Percentiles rank a stretch among this genome's conserved stretches.
These are phyloP conservation scores for Acanthamoeba healyi DNA, from an alignment of 208 protist species.

Conservation along the genomic window DNA sequence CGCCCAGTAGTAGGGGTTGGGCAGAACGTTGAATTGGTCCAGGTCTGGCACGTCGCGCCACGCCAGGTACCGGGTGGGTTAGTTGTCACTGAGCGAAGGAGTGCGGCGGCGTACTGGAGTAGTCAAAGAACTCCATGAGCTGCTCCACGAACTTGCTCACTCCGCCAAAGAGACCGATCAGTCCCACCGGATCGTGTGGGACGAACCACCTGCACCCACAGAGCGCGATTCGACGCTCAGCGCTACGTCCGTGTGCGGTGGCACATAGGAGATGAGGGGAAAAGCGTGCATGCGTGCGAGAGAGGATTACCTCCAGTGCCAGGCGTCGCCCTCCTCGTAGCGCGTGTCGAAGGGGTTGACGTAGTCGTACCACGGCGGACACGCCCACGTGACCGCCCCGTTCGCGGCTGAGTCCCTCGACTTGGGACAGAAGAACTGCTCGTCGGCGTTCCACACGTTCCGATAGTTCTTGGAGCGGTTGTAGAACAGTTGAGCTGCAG, in stretches of 20 bases:
- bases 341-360: neutral
- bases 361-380: conserved; percentile 16
- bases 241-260: no score
- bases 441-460: neutral
- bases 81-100: no score
- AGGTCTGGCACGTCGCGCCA: no score
- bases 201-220: conserved; percentile 60
- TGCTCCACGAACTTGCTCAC: conserved; percentile 26
- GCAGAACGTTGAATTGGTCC: conserved; percentile 11
- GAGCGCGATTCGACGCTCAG: neutral
- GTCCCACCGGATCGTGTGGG: conserved; percentile 24
- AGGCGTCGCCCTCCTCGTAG: neutral
- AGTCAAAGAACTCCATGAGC: conserved; percentile 24
- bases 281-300: neutral
- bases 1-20: conserved; percentile 74
- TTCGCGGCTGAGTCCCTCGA: neutral
- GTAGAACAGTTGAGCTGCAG: neutral
- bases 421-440: conserved; percentile 9
- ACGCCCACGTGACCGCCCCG: neutral
- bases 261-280: no score
- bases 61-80: no score
- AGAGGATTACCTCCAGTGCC: neutral
- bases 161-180: conserved; percentile 3
- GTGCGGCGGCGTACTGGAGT: neutral
- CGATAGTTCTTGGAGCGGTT: neutral